phyloP scores from a whole-genome alignment of 2,329 filamentous ascomycete genomes.

The Pseudogymnoascus sp. region DNA sequence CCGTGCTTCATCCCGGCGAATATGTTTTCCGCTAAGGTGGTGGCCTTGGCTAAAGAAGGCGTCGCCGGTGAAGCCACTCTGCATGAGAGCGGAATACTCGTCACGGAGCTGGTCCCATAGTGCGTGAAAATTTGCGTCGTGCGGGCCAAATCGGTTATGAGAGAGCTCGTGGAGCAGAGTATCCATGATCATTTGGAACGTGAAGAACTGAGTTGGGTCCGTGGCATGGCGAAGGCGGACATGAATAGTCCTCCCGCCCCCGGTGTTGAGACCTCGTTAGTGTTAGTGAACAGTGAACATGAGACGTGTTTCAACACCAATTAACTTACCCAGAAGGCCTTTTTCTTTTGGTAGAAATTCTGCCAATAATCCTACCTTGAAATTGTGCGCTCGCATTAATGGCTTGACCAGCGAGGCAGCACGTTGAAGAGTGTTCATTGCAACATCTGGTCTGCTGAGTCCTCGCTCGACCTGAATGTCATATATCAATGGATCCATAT shows the following conservation, averaged over 20 bases:
- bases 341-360: constrained; percentile 76
- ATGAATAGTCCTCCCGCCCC: constrained; percentile 69
- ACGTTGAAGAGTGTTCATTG: constrained; percentile 54
- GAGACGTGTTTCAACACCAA: too few relatives aligned
- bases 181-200: constrained; percentile 71
- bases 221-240: constrained; percentile 69
- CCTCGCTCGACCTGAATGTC: constrained; percentile 1
- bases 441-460: background rate
- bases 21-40: constrained; percentile 57
- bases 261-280: constrained; percentile 60
- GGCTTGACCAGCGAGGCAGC: constrained; percentile 86
- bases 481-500: background rate
- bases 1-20: constrained; percentile 65
- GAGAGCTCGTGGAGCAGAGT: constrained; percentile 91
- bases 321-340: constrained; percentile 57
- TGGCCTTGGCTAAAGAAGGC: constrained; percentile 72
- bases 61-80: constrained; percentile 85
- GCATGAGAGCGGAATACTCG: constrained; percentile 66
- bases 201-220: constrained; percentile 69
- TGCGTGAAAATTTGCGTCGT: constrained; percentile 73
- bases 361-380: constrained; percentile 68
- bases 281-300: background rate
- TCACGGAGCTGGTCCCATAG: constrained; percentile 86
- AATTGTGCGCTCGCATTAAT: constrained; percentile 80
- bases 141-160: constrained; percentile 79